Conservation (phyloP, 1,284 basidiomycete genomes). For the Fistulina hepatica region DNA sequence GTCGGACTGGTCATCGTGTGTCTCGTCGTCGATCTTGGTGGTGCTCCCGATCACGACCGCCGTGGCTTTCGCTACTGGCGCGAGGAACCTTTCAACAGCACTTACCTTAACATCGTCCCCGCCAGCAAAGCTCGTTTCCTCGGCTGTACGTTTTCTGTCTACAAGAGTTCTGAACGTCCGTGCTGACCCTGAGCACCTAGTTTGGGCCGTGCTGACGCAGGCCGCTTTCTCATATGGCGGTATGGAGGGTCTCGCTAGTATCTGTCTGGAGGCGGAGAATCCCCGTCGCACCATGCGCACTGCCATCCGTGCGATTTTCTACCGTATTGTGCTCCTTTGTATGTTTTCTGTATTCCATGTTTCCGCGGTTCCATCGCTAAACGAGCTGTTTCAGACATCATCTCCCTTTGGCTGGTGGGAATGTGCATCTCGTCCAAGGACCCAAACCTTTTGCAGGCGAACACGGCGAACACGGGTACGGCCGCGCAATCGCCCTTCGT, state of each 20-base stretch:
- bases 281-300: constrained; percentile 23
- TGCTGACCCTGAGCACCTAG: too few species aligned
- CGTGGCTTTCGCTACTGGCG: constrained; percentile 20
- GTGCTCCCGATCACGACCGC: constrained; percentile 17
- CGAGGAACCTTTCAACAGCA: constrained; percentile 15
- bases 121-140: constrained; percentile 18
- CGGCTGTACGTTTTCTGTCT: too few species aligned
- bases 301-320: constrained; percentile 38
- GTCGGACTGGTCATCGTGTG: constrained; percentile 25
- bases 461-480: constrained; percentile 9
- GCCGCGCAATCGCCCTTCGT: constrained; percentile 53
- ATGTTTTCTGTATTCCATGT: background rate
- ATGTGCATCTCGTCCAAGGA: constrained; percentile 28
- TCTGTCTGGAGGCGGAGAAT: constrained; percentile 26
- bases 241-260: constrained; percentile 30
- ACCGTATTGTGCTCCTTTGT: constrained; percentile 31
- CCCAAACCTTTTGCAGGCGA: constrained; percentile 25
- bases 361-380: background rate
- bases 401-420: constrained; percentile 37
- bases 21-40: constrained; percentile 22
- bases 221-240: constrained; percentile 18
- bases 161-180: constrained; percentile 8
- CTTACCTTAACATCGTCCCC: constrained; percentile 15
- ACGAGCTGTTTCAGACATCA: constrained; percentile 33
- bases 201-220: constrained; percentile 18